Base-by-base conservation (phyloP, 2,329 filamentous ascomycete species). In the Penicillium oxalicum region DNA sequence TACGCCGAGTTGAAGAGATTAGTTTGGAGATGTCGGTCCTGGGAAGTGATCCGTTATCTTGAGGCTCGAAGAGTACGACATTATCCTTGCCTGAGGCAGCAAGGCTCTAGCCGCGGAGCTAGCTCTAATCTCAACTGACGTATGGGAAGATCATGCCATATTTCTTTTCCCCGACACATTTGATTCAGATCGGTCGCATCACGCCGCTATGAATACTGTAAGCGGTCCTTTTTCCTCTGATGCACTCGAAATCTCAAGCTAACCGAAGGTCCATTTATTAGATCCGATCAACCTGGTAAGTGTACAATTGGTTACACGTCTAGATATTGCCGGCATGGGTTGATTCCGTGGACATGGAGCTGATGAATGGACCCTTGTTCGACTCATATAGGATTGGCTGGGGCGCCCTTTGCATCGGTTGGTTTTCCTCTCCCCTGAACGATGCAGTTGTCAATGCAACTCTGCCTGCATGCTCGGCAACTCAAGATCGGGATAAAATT, bases 381-480 rank as follows among this genome's bases (percentile, higher is more conserved):
- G 34, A n/a, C 26, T 12, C 48, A 57, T 56, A 95, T 56, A 95
- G 90, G 87, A 75, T 91, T 64, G 93, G 93, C 65, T 96, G 89
- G 93, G 91, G 88, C 60, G 80, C 89, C 43, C 80, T 97, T 47
- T 93, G 91, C 66, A 77, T 86, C 61, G 90, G 87, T 90, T 80
- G 51, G 82, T 64, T 25, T 18, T 18, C 2, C 13, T 33, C 39
- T 26, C 40, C 18, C n/a, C 13, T 25, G 40, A 45, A 49, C 18
- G 11, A 26, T 40, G 2, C 11, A 25, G 26, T 26, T 18, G 11
- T 3, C 2, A n/a, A 4, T 28, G 2, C 35, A 9, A n/a, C n/a
- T 4, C 4, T 12, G 4, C 18, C 38, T 2, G 9, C 27, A 26
- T 25, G 27, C 26, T 39, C 33, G 35, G 43, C 25, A n/a, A 38